Evolutionary conservation across 1,284 basidiomycete species (phyloP).

Genomic region (Fomitopsis schrenkii): DNA sequence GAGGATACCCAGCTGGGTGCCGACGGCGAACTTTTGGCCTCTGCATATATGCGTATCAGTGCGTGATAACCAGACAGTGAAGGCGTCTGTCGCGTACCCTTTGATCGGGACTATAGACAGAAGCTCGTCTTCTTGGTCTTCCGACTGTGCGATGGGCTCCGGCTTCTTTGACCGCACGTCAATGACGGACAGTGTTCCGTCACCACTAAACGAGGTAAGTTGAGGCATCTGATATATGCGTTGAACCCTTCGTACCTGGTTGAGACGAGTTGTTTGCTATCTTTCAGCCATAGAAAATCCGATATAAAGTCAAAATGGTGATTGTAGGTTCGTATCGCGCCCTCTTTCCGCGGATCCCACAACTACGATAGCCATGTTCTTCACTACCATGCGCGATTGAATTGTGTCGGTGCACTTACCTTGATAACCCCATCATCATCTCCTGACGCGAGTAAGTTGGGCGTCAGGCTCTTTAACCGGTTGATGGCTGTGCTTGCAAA

Average conservation of each 20-base stretch:
- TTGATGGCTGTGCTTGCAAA: conserved; percentile 75
- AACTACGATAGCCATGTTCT: conserved; percentile 42
- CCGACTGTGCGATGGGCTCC: conserved; percentile 75
- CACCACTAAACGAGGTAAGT: conserved; percentile 56
- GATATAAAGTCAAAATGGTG: conserved; percentile 97
- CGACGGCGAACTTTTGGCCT: conserved; percentile 79
- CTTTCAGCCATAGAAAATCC: conserved; percentile 84
- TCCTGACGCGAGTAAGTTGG: conserved; percentile 76
- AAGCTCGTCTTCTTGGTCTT: conserved; percentile 96
- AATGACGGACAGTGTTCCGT: conserved; percentile 88
- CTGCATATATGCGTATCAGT: conserved; percentile 30
- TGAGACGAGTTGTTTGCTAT: conserved; percentile 81
- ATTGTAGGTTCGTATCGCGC: conserved; percentile 64
- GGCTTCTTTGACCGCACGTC: conserved; percentile 79
- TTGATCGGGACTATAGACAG: conserved; percentile 83
- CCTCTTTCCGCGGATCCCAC: conserved; percentile 81
- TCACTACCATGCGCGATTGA: not conserved
- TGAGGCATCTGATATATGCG: not conserved
- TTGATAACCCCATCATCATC: conserved; percentile 95
- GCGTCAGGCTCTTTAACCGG: conserved; percentile 67
- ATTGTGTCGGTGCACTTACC: conserved; percentile 33
- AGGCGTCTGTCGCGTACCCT: conserved; percentile 41
- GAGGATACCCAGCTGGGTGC: conserved; percentile 89
- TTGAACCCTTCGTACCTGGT: conserved; percentile 60
- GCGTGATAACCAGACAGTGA: not conserved